Conservation (phyloP, 192 early-diverging fungal species). For the Chytriomyces hyalinus region DNA sequence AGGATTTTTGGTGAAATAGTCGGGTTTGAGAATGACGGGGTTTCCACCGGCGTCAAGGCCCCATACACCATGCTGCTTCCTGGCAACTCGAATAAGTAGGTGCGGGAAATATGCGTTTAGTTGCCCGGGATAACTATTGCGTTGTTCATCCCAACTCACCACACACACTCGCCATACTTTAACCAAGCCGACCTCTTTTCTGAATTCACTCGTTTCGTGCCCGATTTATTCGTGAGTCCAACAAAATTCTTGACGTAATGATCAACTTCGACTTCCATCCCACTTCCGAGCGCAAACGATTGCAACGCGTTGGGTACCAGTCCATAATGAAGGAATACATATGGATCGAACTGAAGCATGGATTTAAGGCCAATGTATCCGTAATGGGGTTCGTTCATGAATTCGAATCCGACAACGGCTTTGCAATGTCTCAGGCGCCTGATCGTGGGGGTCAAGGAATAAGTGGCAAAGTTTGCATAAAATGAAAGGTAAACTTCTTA, state of each 20-base stretch:
- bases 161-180: slow-evolving; percentile 67
- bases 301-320: slow-evolving; percentile 73
- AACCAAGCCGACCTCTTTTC: slow-evolving; percentile 68
- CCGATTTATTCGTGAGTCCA: slow-evolving; percentile 66
- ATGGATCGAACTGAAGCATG: slow-evolving; percentile 66
- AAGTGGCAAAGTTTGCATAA: not conserved
- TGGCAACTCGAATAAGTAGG: slow-evolving; percentile 21
- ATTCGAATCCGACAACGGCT: slow-evolving; percentile 78
- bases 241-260: slow-evolving; percentile 80
- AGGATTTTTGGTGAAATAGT: slow-evolving; percentile 75
- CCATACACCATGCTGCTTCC: slow-evolving; percentile 79
- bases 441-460: not conserved
- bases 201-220: slow-evolving; percentile 61
- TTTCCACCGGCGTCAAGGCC: slow-evolving; percentile 55
- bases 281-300: slow-evolving; percentile 76
- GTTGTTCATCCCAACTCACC: slow-evolving; percentile 48
- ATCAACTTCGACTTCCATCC: slow-evolving; percentile 74
- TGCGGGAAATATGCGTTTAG: not conserved
- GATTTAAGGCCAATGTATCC: slow-evolving; percentile 76
- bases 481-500: not conserved
- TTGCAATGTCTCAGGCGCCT: slow-evolving; percentile 69
- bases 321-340: slow-evolving; percentile 71
- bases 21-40: slow-evolving; percentile 56
- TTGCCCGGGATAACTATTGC: not conserved
- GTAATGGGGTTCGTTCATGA: slow-evolving; percentile 77